phyloP scores from a whole-genome alignment of 1,139 yeast genomes.

The Taphrina wiesneri region DNA sequence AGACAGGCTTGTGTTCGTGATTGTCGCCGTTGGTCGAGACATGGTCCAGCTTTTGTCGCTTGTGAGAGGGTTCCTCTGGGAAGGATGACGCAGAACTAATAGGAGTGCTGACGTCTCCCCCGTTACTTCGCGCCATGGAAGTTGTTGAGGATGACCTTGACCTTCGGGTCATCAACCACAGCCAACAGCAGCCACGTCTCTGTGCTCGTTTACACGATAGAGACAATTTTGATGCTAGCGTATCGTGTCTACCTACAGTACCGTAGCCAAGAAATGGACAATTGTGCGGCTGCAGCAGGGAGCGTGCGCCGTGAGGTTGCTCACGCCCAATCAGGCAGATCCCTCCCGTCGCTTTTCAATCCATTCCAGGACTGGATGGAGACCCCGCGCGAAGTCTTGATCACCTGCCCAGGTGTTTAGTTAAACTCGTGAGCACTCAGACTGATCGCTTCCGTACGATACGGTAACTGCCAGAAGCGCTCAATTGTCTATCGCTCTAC shows the following conservation, averaged over 20 bases:
- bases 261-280: neutral
- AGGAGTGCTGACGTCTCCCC: slow-evolving; percentile 1
- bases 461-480: no score
- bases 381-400: no score
- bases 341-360: neutral
- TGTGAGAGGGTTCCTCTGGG: neutral
- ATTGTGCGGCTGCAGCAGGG: neutral
- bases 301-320: neutral
- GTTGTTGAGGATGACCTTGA: slow-evolving; percentile 5
- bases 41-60: slow-evolving; percentile 12
- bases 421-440: no score
- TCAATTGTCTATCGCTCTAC: no score
- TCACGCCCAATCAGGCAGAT: neutral
- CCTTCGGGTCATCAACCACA: neutral
- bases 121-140: neutral
- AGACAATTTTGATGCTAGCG: no score
- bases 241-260: no score
- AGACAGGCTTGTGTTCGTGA: slow-evolving; percentile 20
- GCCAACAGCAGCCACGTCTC: neutral
- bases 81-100: slow-evolving; percentile 4
- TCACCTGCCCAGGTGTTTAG: no score
- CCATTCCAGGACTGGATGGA: no score
- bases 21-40: neutral
- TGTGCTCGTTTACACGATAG: neutral
- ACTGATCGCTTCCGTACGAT: no score